Base-by-base conservation (phyloP, 371 early-diverging fungal genomes). In the Fennellomyces sp. region DNA sequence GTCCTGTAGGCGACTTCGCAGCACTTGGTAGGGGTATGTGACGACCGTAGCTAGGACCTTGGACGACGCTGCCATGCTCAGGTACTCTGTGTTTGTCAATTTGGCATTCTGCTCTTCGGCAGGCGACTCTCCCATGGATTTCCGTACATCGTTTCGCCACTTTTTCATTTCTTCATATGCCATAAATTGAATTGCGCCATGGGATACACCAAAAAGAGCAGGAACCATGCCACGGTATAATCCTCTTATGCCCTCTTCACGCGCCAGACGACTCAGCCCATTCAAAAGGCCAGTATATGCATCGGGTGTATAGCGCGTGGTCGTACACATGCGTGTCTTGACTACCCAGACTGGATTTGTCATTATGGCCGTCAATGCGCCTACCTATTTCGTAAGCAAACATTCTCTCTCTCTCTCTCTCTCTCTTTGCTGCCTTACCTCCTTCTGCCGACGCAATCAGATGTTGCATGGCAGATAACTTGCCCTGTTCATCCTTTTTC, bases 131-230 rank as follows among this genome's bases (percentile, higher is more conserved):
- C 76, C 76, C 15, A 58, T 48, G 10, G 41, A 35, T 19, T 76
- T 68, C 35, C 75, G 72, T 33, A 69, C 47, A 45, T 77, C 72
- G 50, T 78, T 74, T 45, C 88, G 68, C 80, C 84, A 83, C 63
- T 84, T 84, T 69, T 96, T 97, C 88, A 97, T 83, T 60, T 95
- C 93, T 63, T 97, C 97, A 70, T 98, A 98, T 0, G 91, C 94
- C 93, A 95, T 91, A 70, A 98, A 98, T 73, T 98, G 97, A 39
- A 98, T 72, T 0, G 96, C 97, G 8, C 98, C 98, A 66, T 98
- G 97, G 6, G 93, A 90, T 5, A 89, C 90, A 17, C 97, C 96
- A 69, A 97, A 85, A 10, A 98, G 70, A 0, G 93, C 94, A 0
- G 97, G 95, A 2, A 93, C 72, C 47, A 97, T 80, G 2, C 97